Evolutionary conservation across 2,329 filamentous ascomycete species (phyloP).

Genomic region (Chaetothyriales sp.): DNA sequence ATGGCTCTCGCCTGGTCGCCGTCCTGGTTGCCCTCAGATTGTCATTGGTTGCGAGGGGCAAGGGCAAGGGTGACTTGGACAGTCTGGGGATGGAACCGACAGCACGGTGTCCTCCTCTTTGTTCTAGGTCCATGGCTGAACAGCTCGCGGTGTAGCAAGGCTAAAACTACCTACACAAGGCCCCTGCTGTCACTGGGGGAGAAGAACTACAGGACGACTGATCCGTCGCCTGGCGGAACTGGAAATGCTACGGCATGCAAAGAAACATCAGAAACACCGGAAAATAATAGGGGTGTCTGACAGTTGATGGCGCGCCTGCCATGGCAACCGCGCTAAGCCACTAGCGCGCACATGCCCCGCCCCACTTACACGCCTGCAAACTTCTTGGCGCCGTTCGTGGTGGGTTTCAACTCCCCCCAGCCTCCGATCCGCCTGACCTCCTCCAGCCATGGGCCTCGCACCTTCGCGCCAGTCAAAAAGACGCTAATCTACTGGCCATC

Average conservation of each 20-base stretch:
- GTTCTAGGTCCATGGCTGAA: not conserved
- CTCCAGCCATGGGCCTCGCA: not conserved
- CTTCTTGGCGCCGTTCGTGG: not conserved
- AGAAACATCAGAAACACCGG: not conserved
- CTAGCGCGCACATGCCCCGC: not conserved
- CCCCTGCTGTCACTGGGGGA: not conserved
- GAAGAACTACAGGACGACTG: not conserved
- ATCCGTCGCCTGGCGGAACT: not conserved
- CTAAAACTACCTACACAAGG: not conserved
- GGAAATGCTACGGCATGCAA: not conserved
- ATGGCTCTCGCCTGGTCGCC: not conserved
- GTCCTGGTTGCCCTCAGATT: not conserved
- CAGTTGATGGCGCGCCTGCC: not conserved
- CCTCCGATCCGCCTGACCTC: not conserved
- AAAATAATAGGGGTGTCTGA: not conserved
- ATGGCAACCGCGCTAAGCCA: not conserved
- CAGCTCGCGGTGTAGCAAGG: no score
- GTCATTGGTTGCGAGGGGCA: not conserved
- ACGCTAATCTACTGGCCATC: not conserved
- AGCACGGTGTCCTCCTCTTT: not conserved
- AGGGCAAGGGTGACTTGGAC: not conserved
- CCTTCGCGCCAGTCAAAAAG: not conserved
- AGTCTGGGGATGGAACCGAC: not conserved
- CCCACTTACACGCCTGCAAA: not conserved
- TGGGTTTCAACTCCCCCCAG: not conserved